Evolutionary conservation across 2,329 filamentous ascomycete genomes (phyloP).

Genomic region (Lanzia echinophila): DNA sequence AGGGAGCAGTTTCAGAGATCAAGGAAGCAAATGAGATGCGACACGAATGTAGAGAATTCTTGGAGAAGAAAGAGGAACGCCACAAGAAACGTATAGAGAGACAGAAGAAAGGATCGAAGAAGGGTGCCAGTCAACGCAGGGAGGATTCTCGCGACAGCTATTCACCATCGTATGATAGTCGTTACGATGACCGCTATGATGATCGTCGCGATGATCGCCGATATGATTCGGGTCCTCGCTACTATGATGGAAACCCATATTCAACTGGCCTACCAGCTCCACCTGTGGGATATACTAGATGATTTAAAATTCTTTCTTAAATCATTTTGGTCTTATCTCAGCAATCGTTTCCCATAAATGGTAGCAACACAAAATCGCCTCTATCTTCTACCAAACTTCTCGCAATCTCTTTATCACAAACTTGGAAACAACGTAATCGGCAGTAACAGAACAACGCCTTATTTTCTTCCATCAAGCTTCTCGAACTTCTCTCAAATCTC

Average conservation of each 20-base stretch:
- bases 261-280: slow-evolving; percentile 30
- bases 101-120: slow-evolving; percentile 28
- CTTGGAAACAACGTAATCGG: not conserved
- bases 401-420: not conserved
- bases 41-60: slow-evolving; percentile 48
- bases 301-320: slow-evolving; percentile 1
- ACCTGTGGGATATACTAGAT: slow-evolving; percentile 26
- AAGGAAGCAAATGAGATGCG: slow-evolving; percentile 59
- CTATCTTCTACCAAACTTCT: slow-evolving; percentile 1
- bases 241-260: slow-evolving; percentile 41
- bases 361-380: slow-evolving; percentile 4
- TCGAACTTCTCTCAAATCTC: too few relatives aligned
- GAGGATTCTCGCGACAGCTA: slow-evolving; percentile 4
- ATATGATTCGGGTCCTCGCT: slow-evolving; percentile 34
- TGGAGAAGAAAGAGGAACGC: slow-evolving; percentile 39
- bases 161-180: slow-evolving; percentile 10
- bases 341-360: not conserved
- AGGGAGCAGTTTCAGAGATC: slow-evolving; percentile 57
- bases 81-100: slow-evolving; percentile 41
- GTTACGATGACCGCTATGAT: slow-evolving; percentile 12
- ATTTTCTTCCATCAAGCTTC: too few relatives aligned
- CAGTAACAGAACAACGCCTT: not conserved
- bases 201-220: slow-evolving; percentile 21
- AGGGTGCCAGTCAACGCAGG: slow-evolving; percentile 13
- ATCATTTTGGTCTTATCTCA: not conserved